Conservation (phyloP, 1,284 basidiomycete species). For the Ustilago xerochloae region DNA sequence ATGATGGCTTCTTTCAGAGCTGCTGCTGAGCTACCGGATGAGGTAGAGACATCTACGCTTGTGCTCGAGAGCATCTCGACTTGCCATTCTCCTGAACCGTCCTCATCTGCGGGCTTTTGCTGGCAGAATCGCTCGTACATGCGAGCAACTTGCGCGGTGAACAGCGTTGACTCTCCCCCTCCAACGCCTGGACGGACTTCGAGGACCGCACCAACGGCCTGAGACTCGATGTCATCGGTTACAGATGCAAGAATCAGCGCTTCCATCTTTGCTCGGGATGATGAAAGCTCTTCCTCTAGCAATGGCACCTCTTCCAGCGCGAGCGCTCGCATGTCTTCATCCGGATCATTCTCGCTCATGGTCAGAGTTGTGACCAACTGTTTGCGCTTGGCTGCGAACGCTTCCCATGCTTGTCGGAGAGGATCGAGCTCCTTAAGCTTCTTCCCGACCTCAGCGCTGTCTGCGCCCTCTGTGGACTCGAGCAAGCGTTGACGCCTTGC, state of each 20-base stretch:
- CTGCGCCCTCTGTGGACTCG: constrained; percentile 3
- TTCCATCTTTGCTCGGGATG: constrained; percentile 75
- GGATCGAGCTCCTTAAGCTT: constrained; percentile 73
- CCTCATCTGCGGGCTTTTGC: constrained; percentile 36
- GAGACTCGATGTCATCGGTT: constrained; percentile 73
- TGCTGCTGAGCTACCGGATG: constrained; percentile 67
- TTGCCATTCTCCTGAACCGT: constrained; percentile 47
- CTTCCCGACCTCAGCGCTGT: constrained; percentile 31
- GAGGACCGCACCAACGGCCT: constrained; percentile 79
- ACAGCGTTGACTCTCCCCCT: constrained; percentile 87
- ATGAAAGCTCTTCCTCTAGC: constrained; percentile 72
- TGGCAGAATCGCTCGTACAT: constrained; percentile 79
- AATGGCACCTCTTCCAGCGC: constrained; percentile 78
- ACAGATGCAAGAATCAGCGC: constrained; percentile 76
- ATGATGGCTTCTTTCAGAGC: constrained; percentile 86
- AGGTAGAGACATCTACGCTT: constrained; percentile 56
- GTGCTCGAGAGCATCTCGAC: constrained; percentile 58
- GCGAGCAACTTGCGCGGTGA: constrained; percentile 80
- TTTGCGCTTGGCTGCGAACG: constrained; percentile 71
- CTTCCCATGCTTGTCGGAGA: constrained; percentile 72
- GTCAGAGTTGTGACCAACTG: constrained; percentile 68
- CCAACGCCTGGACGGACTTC: constrained; percentile 94
- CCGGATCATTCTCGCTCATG: constrained; percentile 67
- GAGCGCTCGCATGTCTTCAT: constrained; percentile 79
- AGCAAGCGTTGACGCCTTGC: constrained; percentile 36